Base-by-base conservation (phyloP, 768 basidiomycete species). In the Crassisporium funariophilum region DNA sequence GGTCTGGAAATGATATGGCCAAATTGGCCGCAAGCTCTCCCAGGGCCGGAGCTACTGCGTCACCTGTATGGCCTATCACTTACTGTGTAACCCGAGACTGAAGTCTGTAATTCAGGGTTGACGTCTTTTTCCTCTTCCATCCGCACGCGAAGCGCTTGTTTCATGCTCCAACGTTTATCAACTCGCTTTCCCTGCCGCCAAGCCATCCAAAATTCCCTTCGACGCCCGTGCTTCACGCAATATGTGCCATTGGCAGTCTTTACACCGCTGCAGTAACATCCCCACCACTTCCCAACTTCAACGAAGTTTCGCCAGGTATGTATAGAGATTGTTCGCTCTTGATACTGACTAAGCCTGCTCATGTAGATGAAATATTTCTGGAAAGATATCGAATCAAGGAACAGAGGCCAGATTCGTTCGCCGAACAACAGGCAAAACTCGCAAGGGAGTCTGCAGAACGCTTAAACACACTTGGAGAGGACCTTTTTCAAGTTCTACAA, bases 61-160 rank as follows among this genome's bases (percentile, higher is more conserved):
- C 86, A 88, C 58, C 64, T 90, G 85, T 86, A 53, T 56, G 82
- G 65, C 15, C 20, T 33, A 31, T n/a, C 35, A 43, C 19, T 17
- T 24, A 15, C 21, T 36, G 21, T n/a, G 5, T n/a, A 10, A 20
- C 13, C 25, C 40, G n/a, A n/a, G 19, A 15, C 44, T 42, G 13
- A 15, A 22, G 15, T 4, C 37, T 19, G 21, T 21, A 13, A 13
- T 15, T 16, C 35, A 88, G 86, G 35, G 79, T 90, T 42, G 86
- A 91, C 24, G 81, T 81, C 2, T 95, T 92, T 67, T 93, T 93
- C 63, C 71, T 75, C 9, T 86, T 82, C 56, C 84, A 88, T 38
- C 89, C 88, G 10, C 83, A 88, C 53, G 82, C 87, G 3, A 72
- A 75, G 47, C 81, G 84, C 25, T 69, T 93, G 20, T 74, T 95